These are phyloP conservation scores for Syzygium syzygioides DNA, from an alignment of 441 rosid species.

Conservation along the genomic window DNA sequence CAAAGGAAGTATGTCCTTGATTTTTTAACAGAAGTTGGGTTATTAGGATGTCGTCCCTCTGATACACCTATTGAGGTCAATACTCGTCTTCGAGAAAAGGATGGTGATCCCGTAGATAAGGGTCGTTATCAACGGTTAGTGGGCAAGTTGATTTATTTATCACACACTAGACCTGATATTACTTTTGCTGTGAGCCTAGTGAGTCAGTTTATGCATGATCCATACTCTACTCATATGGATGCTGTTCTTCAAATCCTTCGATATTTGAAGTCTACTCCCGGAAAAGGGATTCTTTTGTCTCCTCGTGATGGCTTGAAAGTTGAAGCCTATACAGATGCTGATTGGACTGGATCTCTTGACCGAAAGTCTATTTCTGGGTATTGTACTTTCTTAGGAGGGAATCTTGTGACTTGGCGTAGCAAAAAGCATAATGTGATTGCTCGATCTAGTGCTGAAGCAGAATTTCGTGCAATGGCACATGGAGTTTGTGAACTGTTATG, in stretches of 20 bases:
- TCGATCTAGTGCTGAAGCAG: not conserved
- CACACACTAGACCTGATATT: not conserved
- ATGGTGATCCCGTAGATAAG: not conserved
- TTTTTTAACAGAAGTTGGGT: not conserved
- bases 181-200: not conserved
- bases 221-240: not conserved
- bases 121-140: not conserved
- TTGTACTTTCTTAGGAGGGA: not conserved
- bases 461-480: not conserved
- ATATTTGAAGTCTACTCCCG: not conserved
- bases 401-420: not conserved
- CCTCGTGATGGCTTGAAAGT: not conserved
- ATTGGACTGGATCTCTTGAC: rapidly evolving
- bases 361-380: not conserved
- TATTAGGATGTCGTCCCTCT: not conserved
- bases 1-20: not conserved
- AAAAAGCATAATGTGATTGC: not conserved
- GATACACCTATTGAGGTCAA: not conserved
- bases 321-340: not conserved
- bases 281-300: not conserved
- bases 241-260: rapidly evolving
- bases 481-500: not conserved
- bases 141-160: not conserved
- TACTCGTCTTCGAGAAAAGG: not conserved
- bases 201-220: not conserved